Conservation (phyloP, 2,329 filamentous ascomycete genomes). For the Fusarium hostae region DNA sequence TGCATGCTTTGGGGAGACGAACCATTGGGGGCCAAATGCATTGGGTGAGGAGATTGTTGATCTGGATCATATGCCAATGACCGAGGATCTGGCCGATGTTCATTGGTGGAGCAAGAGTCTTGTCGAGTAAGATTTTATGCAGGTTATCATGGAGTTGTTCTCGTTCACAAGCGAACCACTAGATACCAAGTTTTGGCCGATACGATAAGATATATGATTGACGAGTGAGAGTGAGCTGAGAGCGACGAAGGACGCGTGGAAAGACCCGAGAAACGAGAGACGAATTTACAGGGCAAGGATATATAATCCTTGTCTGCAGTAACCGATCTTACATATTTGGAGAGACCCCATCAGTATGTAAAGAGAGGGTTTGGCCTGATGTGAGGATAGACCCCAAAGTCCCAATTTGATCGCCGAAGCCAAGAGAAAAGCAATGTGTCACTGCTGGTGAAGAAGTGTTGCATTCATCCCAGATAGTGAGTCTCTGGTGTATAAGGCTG, state of each 20-base stretch:
- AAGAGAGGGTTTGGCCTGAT: background rate
- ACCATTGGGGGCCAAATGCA: slow-evolving; percentile 11
- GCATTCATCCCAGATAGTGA: background rate
- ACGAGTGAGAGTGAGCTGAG: slow-evolving; percentile 3
- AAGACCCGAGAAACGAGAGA: background rate
- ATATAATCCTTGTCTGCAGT: slow-evolving; percentile 13
- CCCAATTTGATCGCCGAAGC: background rate
- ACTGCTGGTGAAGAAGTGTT: background rate
- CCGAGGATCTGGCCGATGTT: background rate
- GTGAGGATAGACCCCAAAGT: background rate
- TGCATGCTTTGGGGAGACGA: background rate
- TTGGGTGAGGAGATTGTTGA: slow-evolving; percentile 6
- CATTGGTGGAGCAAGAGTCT: slow-evolving; percentile 8
- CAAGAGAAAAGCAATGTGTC: slow-evolving; percentile 24
- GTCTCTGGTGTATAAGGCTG: slow-evolving; percentile 23
- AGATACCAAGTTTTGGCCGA: background rate
- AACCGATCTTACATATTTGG: slow-evolving; percentile 13
- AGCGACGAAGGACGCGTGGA: background rate
- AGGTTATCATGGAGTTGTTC: background rate
- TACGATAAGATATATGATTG: background rate
- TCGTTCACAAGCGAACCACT: background rate
- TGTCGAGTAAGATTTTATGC: slow-evolving; percentile 4
- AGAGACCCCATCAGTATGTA: background rate
- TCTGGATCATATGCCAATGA: background rate
- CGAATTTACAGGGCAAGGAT: background rate